Conservation (phyloP, 805 yeast species). For the Candida nanaspora region DNA sequence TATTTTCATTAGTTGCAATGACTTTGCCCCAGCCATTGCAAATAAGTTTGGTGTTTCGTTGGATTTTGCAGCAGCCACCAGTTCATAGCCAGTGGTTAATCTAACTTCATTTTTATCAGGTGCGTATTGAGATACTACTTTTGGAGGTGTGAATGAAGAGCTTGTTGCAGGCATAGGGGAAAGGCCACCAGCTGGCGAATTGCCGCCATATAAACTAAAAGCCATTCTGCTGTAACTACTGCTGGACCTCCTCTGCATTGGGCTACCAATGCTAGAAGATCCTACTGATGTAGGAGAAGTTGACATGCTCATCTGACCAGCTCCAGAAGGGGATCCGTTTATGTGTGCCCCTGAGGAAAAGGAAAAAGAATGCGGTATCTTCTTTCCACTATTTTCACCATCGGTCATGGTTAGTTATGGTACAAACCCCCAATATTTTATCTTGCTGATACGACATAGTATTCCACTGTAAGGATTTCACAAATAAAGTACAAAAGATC, state of each 20-base stretch:
- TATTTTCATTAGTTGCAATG: constrained; percentile 30
- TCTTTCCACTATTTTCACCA: background rate
- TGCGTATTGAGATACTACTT: constrained; percentile 12
- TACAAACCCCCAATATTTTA: no score
- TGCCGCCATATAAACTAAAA: constrained; percentile 47
- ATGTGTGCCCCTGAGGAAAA: background rate
- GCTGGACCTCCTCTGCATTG: constrained; percentile 19
- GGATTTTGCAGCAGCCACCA: constrained; percentile 25
- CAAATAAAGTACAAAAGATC: no score
- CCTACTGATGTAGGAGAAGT: constrained; percentile 15
- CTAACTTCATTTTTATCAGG: constrained; percentile 16
- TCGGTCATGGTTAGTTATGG: no score
- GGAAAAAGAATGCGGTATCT: background rate
- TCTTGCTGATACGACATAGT: no score
- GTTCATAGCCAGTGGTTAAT: constrained; percentile 27
- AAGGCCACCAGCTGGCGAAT: constrained; percentile 9
- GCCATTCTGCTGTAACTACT: constrained; percentile 46
- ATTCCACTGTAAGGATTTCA: no score
- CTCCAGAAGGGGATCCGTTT: background rate
- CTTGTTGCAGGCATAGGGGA: constrained; percentile 3
- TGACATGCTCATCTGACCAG: constrained; percentile 3
- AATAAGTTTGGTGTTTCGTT: constrained; percentile 26
- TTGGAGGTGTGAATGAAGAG: constrained; percentile 5
- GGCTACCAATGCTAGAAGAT: background rate
- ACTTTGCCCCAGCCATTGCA: constrained; percentile 36